Base-by-base conservation (phyloP, 2,329 filamentous ascomycete genomes). In the Cryoendolithus antarcticus region DNA sequence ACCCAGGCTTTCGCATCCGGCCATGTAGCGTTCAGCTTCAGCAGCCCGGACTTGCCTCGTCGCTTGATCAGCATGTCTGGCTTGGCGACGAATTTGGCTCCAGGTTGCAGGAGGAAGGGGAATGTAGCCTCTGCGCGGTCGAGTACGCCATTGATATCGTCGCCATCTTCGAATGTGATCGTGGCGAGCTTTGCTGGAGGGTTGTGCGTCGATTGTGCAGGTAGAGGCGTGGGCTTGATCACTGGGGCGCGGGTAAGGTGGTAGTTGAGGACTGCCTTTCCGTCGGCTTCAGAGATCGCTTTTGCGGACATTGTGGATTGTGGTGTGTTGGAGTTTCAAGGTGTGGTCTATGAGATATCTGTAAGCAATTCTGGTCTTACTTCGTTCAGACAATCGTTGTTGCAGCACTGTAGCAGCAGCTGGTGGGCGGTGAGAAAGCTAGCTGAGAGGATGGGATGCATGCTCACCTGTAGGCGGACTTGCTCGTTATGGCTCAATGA, bases 231-330 rank as follows among this genome's bases (percentile, higher is more conserved):
- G 53, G 89, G 84, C 82, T 95, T 96, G 78, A 98, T 94, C 65
- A 93, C 82, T 52, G 86, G 81, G 55, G 91, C 86, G 63, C 91
- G 83, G 57, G 91, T 96, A 69, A 98, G 86, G 75, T 96, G 91
- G 77, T 96, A 98, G 83, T 95, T 96, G 77, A 98, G 77, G 74
- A 98, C 96, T 77, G 91, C 91, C 83, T 98, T 98, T 78, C 91
- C 91, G 73, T 98, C 91, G 75, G 89, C 89, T 76, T 98, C 91
- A 75, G 83, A 71, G 63, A 98, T 96, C 54, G 89, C 83, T 73
- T 98, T 98, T 67, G 91, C 85, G 64, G 85, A 86, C 86, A 93
- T 93, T 59, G 59, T 75, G 66, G 44, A 45, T 45, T 49, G 37
- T 45, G 44, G 41, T 39, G 30, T 32, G 38, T 32, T 44, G 44